Conservation (phyloP, 371 early-diverging fungal species). For the Rhizopus delemar region DNA sequence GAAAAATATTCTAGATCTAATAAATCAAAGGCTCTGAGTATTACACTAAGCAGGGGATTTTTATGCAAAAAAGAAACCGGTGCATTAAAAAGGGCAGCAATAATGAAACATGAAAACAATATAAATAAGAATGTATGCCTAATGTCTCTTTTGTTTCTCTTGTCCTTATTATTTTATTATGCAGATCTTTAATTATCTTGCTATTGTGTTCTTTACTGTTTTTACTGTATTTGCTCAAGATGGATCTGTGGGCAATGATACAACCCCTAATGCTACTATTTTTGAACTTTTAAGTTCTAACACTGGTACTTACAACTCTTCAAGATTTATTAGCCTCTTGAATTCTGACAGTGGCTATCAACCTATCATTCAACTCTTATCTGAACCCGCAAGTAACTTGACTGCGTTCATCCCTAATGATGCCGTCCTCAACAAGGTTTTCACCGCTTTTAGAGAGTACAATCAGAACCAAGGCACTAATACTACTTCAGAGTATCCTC, state of each 20-base stretch:
- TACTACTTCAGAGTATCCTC: conserved; percentile 11
- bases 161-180: background rate
- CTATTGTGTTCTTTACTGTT: conserved; percentile 12
- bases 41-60: too few species aligned
- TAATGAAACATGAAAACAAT: too few species aligned
- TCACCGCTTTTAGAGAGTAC: conserved; percentile 2
- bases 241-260: background rate
- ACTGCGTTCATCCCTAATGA: conserved; percentile 43
- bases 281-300: conserved; percentile 30
- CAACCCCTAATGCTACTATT: conserved; percentile 14
- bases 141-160: background rate
- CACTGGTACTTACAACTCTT: conserved; percentile 25
- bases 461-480: background rate
- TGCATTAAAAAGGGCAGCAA: too few species aligned
- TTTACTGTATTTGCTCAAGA: conserved; percentile 12
- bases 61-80: too few species aligned
- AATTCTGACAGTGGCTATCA: conserved; percentile 31
- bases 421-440: conserved; percentile 1
- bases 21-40: too few species aligned
- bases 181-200: conserved; percentile 16
- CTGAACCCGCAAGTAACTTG: conserved; percentile 26
- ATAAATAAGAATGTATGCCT: too few species aligned
- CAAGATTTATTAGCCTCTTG: conserved; percentile 29
- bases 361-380: conserved; percentile 31
- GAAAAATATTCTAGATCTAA: too few species aligned